Evolutionary conservation across 441 rosid genomes (phyloP).

Genomic region (Gossypium davidsonii): DNA sequence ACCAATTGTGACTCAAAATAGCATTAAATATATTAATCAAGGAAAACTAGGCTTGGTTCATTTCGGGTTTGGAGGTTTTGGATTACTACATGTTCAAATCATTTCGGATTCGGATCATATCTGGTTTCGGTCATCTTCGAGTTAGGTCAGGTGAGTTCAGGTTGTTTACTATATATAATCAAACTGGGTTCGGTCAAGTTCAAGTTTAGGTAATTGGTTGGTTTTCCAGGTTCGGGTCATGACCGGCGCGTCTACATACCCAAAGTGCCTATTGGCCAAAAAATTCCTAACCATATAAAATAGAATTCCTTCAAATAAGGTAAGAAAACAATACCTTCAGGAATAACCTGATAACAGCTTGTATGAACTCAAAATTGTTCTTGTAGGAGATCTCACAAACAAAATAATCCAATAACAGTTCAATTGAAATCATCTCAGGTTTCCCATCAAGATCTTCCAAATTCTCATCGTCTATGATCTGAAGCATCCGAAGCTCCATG

Average conservation of each 20-base stretch:
- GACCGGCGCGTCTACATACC: not conserved
- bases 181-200: too few species aligned
- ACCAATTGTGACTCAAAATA: not conserved
- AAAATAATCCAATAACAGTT: slow-evolving; percentile 70
- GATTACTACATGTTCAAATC: not conserved
- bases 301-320: not conserved
- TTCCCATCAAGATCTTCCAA: slow-evolving; percentile 54
- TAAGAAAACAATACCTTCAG: slow-evolving; percentile 58
- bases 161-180: too few species aligned
- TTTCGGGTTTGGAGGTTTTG: not conserved
- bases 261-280: not conserved
- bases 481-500: slow-evolving; percentile 85
- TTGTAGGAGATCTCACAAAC: slow-evolving; percentile 56
- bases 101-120: not conserved
- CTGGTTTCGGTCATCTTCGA: not conserved
- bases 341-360: slow-evolving; percentile 75
- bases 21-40: not conserved
- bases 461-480: slow-evolving; percentile 69
- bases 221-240: not conserved
- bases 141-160: not conserved
- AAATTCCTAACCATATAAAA: not conserved
- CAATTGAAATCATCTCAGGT: slow-evolving; percentile 55
- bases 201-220: too few species aligned
- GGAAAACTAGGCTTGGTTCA: not conserved
- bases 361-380: slow-evolving; percentile 87